A percentile compares a stretch with the other conserved stretches of the same genome.
Conservation (phyloP, 1,139 yeast species). For the Candida albicans region DNA sequence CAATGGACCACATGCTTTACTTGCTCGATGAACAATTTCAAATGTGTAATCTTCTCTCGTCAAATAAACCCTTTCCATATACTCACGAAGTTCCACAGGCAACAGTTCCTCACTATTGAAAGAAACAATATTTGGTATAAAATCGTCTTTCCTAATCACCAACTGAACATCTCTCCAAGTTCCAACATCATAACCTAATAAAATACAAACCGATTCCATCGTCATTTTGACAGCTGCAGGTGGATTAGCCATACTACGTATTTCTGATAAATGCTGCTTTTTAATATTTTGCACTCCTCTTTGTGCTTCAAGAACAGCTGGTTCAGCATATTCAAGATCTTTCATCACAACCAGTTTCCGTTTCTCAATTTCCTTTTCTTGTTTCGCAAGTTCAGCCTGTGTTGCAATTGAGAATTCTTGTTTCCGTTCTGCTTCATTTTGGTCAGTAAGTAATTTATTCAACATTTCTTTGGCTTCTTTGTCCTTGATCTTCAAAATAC, state of each 20-base stretch:
- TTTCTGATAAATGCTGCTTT: slow-evolving; percentile 87
- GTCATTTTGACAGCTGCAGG: slow-evolving; percentile 86
- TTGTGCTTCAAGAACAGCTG: slow-evolving; percentile 82
- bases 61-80: slow-evolving; percentile 62
- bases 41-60: slow-evolving; percentile 64
- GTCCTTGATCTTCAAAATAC: slow-evolving; percentile 54
- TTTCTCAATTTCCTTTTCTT: slow-evolving; percentile 60
- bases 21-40: slow-evolving; percentile 81
- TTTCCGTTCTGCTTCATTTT: slow-evolving; percentile 89
- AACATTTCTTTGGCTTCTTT: slow-evolving; percentile 70
- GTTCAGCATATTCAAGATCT: slow-evolving; percentile 77
- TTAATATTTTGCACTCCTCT: slow-evolving; percentile 87
- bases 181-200: slow-evolving; percentile 69
- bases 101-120: slow-evolving; percentile 67
- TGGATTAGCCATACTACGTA: slow-evolving; percentile 87
- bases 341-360: slow-evolving; percentile 56
- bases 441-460: slow-evolving; percentile 78
- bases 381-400: slow-evolving; percentile 66
- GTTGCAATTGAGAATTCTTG: slow-evolving; percentile 83
- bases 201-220: slow-evolving; percentile 81
- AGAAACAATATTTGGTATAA: slow-evolving; percentile 77
- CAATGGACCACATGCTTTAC: slow-evolving; percentile 94
- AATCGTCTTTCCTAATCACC: slow-evolving; percentile 82
- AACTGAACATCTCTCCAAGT: slow-evolving; percentile 85
- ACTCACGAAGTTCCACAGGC: slow-evolving; percentile 49